A percentile compares a stretch with the other conserved stretches of the same genome.
Conservation (phyloP, 2,329 filamentous ascomycete genomes). For the Septoria petroselini region DNA sequence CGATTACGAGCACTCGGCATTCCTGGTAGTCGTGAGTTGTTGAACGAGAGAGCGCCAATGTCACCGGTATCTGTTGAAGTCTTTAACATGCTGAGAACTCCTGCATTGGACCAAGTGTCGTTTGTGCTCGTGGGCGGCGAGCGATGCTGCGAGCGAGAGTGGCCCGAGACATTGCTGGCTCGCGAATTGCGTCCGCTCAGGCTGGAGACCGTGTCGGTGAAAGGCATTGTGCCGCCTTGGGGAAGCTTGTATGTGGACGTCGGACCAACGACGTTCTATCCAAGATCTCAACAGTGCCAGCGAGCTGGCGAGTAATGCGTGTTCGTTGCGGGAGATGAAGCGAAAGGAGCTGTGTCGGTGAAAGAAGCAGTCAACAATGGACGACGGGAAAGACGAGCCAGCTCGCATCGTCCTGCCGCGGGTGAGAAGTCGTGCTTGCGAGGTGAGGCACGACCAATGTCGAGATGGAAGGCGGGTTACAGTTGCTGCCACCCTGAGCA, state of each 20-base stretch:
- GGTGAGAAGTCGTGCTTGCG: constrained; percentile 11
- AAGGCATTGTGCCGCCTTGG: constrained; percentile 44
- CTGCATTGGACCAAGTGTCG: constrained; percentile 39
- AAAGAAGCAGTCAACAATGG: not conserved
- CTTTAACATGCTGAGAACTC: constrained; percentile 51
- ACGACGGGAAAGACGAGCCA: constrained; percentile 10
- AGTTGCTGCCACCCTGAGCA: not conserved
- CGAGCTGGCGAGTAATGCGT: constrained; percentile 26
- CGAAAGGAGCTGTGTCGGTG: constrained; percentile 8
- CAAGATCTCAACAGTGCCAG: constrained; percentile 31
- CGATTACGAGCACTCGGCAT: constrained; percentile 39
- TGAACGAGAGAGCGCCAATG: constrained; percentile 42
- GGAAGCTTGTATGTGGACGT: constrained; percentile 29
- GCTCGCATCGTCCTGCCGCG: constrained; percentile 4
- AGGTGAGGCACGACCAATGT: not conserved
- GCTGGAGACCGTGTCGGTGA: constrained; percentile 45
- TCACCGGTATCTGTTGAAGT: constrained; percentile 51
- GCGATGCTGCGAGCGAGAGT: constrained; percentile 31
- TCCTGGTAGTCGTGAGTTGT: constrained; percentile 40
- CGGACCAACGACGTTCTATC: constrained; percentile 33
- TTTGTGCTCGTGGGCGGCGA: constrained; percentile 33
- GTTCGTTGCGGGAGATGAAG: constrained; percentile 22
- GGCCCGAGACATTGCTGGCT: constrained; percentile 46
- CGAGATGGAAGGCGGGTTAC: not conserved
- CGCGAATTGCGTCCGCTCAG: constrained; percentile 48